Evolutionary conservation across 805 yeast species (phyloP), one percentile per base, ranked within the genome.

Genomic region (Tetrapisispora iriomotensis): DNA sequence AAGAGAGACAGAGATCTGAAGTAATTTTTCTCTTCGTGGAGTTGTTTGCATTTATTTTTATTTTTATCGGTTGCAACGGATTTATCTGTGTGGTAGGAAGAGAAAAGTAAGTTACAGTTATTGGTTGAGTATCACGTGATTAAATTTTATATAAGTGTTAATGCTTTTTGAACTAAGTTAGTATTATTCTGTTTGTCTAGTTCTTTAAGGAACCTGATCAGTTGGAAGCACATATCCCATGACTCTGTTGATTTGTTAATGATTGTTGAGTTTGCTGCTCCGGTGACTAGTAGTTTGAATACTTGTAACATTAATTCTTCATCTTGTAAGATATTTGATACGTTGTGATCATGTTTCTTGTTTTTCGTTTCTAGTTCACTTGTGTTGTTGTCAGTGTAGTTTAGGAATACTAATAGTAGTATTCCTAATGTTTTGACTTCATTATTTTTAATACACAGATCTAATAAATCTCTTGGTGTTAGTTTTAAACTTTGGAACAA

Each of bases 161-260:
- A n/a, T n/a, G 61, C 60, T 29, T 50, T 44, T 17, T 53, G 48
- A 1, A 53, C 57, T 28, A 60, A 21, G 4, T 45, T 33, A 0
- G 59, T 51, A 14, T 48, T 42, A 29, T 54, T 57, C 37, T 55
- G 53, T 17, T 43, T 51, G 43, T 60, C 64, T 3, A 58, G 41
- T 6, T 53, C 59, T 29, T 49, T 52, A 20, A 60, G 42, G n/a
- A 60, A 46, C 23, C 62, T 41, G 14, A 53, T 48, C 22, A 60
- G 39, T 37, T 60, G 64, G 42, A 60, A 57, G 19, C 62, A 56
- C 60, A 60, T 51, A 25, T 57, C 62, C 64, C 64, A 60, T 1
- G 53, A 49, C 12, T 57, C 61, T 6, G 52, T 50, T 3, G 64
- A 61, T 38, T 48, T 49, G 8, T 38, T 44, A 8, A 43, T 44